A percentile compares a stretch with the other conserved stretches of the same genome.
Conservation (phyloP, 306 rosid genomes). For the Abrus precatorius region DNA sequence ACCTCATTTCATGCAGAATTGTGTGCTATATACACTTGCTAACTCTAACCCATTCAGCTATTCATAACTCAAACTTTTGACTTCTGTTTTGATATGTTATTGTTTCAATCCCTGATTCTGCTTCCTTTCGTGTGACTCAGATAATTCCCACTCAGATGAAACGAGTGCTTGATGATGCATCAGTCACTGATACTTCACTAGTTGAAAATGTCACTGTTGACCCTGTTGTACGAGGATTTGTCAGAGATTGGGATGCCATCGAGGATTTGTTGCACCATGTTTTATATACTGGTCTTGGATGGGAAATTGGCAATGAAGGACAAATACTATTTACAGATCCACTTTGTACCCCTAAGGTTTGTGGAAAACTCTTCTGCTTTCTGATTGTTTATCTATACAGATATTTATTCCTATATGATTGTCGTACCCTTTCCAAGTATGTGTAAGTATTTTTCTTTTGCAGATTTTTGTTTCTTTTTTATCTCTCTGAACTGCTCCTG, state of each 20-base stretch:
- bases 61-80: not conserved
- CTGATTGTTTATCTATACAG: not conserved
- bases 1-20: not conserved
- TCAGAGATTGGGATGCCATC: slow-evolving; percentile 96
- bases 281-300: slow-evolving; percentile 84
- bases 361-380: slow-evolving; percentile 14
- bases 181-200: slow-evolving; percentile 55
- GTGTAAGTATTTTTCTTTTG: not conserved
- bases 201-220: slow-evolving; percentile 67
- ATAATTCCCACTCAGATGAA: slow-evolving; percentile 92
- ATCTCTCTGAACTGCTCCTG: not conserved
- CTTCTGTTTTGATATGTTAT: not conserved
- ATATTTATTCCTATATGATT: not conserved
- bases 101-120: slow-evolving; percentile 5
- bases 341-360: slow-evolving; percentile 93
- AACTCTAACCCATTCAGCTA: slow-evolving; percentile 10
- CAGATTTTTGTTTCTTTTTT: not conserved
- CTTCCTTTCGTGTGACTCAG: slow-evolving; percentile 49
- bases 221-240: slow-evolving; percentile 78
- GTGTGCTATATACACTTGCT: not conserved
- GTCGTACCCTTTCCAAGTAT: not conserved
- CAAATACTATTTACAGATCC: slow-evolving; percentile 94
- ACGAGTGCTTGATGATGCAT: slow-evolving; percentile 72
- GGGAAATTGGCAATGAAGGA: slow-evolving; percentile 98
- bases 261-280: slow-evolving; percentile 88